Evolutionary conservation across 1,284 basidiomycete genomes (phyloP).

Genomic region (Malassezia restricta): DNA sequence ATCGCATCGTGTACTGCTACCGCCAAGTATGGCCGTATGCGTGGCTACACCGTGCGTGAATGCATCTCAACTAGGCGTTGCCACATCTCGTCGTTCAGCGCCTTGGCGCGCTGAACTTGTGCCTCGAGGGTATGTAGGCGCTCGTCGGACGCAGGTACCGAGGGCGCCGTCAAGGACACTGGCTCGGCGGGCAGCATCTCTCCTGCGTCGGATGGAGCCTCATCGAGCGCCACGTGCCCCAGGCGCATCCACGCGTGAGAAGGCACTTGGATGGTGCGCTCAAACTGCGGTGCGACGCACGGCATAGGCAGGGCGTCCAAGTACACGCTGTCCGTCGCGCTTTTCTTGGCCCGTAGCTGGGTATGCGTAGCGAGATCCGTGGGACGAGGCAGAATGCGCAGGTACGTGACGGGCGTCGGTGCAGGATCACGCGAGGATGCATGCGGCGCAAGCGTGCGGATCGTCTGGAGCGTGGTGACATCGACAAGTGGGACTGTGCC

Average conservation of each 20-base stretch:
- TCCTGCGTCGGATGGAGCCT: too few species aligned
- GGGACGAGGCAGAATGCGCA: conserved; percentile 20
- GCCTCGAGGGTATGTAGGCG: conserved; percentile 13
- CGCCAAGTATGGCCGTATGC: conserved; percentile 3
- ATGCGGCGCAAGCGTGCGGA: conserved; percentile 54
- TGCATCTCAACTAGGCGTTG: conserved; percentile 16
- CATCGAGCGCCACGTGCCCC: too few species aligned
- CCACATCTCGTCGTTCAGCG: conserved; percentile 37
- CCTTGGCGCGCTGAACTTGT: conserved; percentile 30
- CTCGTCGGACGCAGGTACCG: too few species aligned
- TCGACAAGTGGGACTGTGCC: conserved; percentile 71
- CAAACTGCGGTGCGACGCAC: conserved; percentile 3
- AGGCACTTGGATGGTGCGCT: background rate
- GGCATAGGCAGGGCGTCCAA: conserved; percentile 5
- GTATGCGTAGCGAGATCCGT: conserved; percentile 19
- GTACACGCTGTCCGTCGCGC: background rate
- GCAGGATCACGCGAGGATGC: conserved; percentile 15
- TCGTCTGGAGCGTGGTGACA: conserved; percentile 73
- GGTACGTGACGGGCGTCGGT: conserved; percentile 28
- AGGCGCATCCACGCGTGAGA: too few species aligned
- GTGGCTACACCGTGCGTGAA: background rate
- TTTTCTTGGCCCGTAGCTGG: conserved; percentile 1
- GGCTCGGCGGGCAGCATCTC: too few species aligned
- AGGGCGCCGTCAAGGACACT: too few species aligned
- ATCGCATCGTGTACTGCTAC: conserved; percentile 2